These are phyloP conservation scores for Rubia occidens DNA, from an alignment of 305 asterid genomes.

Conservation along the genomic window DNA sequence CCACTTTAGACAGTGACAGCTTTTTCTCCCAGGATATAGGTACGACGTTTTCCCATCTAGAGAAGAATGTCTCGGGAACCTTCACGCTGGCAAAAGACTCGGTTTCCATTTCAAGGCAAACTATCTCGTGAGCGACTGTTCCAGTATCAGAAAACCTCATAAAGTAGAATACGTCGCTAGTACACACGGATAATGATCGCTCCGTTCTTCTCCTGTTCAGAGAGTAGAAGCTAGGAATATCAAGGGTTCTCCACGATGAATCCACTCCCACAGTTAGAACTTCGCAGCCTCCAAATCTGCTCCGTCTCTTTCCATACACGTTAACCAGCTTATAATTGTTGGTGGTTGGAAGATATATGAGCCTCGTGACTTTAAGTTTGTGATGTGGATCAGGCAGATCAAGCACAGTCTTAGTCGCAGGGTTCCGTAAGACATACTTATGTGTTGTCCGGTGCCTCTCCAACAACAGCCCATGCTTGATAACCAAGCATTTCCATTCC, in stretches of 20 bases:
- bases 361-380: not conserved
- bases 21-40: not conserved
- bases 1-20: not conserved
- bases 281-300: slow-evolving; percentile 9
- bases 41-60: not conserved
- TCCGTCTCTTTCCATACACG: not conserved
- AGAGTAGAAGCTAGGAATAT: slow-evolving; percentile 8
- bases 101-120: slow-evolving; percentile 14
- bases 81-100: not conserved
- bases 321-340: slow-evolving; percentile 6
- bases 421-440: not conserved
- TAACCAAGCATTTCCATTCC: not conserved
- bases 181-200: not conserved
- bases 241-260: slow-evolving; percentile 10
- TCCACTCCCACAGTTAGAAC: slow-evolving; percentile 8
- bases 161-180: slow-evolving; percentile 4
- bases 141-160: not conserved
- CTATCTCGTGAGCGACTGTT: slow-evolving; percentile 1
- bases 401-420: slow-evolving; percentile 1
- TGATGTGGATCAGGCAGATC: slow-evolving; percentile 8
- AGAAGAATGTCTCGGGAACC: not conserved
- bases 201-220: not conserved
- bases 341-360: not conserved
- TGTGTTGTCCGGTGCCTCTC: not conserved
- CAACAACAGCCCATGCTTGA: slow-evolving; percentile 8